Percentiles rank a stretch among this genome's conserved stretches.
phyloP scores from a whole-genome alignment of 2,329 filamentous ascomycete genomes.

The Sarocladium kiliense region DNA sequence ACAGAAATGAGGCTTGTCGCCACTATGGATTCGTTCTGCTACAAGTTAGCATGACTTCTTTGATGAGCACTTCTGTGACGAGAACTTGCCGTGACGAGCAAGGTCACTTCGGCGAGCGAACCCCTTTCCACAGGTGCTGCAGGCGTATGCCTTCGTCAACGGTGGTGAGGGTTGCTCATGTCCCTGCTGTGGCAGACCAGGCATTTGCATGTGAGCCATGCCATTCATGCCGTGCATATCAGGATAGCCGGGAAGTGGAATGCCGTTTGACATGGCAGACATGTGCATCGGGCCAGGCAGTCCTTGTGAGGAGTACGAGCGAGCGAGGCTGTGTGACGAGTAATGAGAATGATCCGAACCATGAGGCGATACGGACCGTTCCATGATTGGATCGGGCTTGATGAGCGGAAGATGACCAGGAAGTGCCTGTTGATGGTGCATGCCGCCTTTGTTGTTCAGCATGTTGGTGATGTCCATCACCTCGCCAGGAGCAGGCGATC shows the following conservation, averaged over 20 bases:
- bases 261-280: conserved; percentile 34
- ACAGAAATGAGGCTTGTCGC: conserved; percentile 85
- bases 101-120: conserved; percentile 94
- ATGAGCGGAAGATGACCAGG: conserved; percentile 25
- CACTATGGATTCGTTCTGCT: conserved; percentile 93
- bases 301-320: conserved; percentile 49
- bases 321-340: conserved; percentile 42
- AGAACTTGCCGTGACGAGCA: conserved; percentile 82
- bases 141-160: conserved; percentile 70
- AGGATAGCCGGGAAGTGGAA: conserved; percentile 37
- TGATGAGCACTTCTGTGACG: no score
- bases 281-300: conserved; percentile 48
- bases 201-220: conserved; percentile 32
- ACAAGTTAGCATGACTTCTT: conserved; percentile 18
- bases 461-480: conserved; percentile 50
- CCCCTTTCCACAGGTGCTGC: conserved; percentile 82
- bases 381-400: conserved; percentile 36
- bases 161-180: conserved; percentile 27
- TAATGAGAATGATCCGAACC: conserved; percentile 56
- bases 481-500: conserved; percentile 39
- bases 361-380: conserved; percentile 53
- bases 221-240: conserved; percentile 28
- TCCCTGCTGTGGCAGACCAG: conserved; percentile 26
- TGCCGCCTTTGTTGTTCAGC: conserved; percentile 45
- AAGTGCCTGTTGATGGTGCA: conserved; percentile 27